A percentile compares a stretch with the other conserved stretches of the same genome.
phyloP scores from a whole-genome alignment of 441 rosid species.

The Croton setiger region DNA sequence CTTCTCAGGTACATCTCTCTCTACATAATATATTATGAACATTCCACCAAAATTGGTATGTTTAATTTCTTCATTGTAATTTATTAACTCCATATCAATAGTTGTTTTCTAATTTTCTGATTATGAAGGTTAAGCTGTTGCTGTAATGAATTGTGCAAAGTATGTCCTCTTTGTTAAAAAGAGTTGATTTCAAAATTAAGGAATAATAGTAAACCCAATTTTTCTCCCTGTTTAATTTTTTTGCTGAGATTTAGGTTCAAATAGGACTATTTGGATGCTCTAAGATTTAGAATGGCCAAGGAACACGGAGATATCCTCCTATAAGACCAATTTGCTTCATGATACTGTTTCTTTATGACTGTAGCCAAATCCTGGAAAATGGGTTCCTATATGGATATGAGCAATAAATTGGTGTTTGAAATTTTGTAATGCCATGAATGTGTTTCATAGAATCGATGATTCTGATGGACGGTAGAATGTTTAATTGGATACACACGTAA shows the following conservation, averaged over 20 bases:
- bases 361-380: neutral
- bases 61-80: neutral
- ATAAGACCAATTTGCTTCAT: neutral
- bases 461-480: neutral
- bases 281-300: neutral
- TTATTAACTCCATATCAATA: neutral
- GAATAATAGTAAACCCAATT: neutral
- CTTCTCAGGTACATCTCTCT: conserved; percentile 44
- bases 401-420: neutral
- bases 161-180: neutral
- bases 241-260: too few relatives aligned
- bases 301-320: neutral
- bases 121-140: neutral
- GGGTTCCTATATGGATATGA: neutral
- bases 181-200: neutral
- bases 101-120: neutral
- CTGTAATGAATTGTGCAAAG: neutral
- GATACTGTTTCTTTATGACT: neutral
- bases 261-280: neutral
- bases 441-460: neutral
- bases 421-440: neutral
- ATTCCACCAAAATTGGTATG: neutral
- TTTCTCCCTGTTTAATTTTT: too few relatives aligned
- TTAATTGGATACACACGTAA: neutral
- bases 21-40: neutral